These are phyloP conservation scores for Dothideomycetidae sp. DNA, from an alignment of 2,329 filamentous ascomycete genomes.

Conservation along the genomic window DNA sequence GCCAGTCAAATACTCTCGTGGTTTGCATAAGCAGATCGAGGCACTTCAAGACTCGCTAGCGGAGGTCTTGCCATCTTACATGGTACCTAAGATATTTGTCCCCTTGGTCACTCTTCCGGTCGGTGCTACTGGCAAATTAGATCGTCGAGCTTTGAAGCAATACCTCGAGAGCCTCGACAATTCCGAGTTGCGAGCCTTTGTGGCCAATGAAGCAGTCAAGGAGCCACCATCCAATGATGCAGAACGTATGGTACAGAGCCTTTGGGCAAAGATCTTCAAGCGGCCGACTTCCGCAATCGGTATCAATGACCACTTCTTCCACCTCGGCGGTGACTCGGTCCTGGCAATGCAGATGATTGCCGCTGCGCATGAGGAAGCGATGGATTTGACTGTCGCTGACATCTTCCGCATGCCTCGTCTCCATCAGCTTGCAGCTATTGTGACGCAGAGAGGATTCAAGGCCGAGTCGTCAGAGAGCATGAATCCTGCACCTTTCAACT, in stretches of 20 bases:
- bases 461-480: background rate
- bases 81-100: constrained; percentile 1
- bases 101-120: background rate
- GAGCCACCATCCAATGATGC: background rate
- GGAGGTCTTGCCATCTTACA: background rate
- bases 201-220: background rate
- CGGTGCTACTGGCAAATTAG: constrained; percentile 1
- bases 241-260: constrained; percentile 28
- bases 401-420: constrained; percentile 36
- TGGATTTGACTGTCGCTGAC: constrained; percentile 40
- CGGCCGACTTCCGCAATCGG: constrained; percentile 35
- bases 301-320: constrained; percentile 46
- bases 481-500: too few species aligned
- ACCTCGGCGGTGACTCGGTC: constrained; percentile 46
- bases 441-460: constrained; percentile 2
- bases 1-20: background rate
- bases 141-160: background rate
- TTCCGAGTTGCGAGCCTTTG: background rate
- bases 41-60: background rate
- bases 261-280: constrained; percentile 38
- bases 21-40: background rate
- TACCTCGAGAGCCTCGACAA: background rate
- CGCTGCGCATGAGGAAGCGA: constrained; percentile 35
- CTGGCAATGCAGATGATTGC: constrained; percentile 47
- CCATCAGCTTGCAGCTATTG: constrained; percentile 37